Conservation (phyloP, 2,329 filamentous ascomycete genomes). For the Penicillium concentricum region DNA sequence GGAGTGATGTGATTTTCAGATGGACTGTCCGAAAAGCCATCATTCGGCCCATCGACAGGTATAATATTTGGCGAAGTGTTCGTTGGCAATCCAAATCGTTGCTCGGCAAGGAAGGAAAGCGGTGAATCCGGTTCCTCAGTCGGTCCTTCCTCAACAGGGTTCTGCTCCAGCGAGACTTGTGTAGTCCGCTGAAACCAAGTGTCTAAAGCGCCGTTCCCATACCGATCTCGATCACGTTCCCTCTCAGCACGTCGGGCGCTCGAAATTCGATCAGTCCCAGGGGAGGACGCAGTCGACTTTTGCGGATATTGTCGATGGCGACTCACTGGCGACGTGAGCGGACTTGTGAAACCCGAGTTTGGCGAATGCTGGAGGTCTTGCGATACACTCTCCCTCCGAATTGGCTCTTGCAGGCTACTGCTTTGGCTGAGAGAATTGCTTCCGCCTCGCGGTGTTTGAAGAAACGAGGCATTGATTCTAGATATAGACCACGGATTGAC, state of each 20-base stretch:
- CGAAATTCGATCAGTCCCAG: not conserved
- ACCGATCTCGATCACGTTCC: slow-evolving; percentile 18
- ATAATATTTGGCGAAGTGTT: too few relatives aligned
- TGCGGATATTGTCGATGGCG: not conserved
- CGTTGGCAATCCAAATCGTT: slow-evolving; percentile 9
- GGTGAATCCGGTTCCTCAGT: slow-evolving; percentile 4
- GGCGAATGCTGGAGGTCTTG: not conserved
- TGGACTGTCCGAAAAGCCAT: not conserved
- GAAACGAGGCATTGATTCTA: slow-evolving; percentile 14
- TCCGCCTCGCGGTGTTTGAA: slow-evolving; percentile 9
- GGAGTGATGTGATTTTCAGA: not conserved
- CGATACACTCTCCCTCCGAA: not conserved
- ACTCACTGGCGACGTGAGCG: slow-evolving; percentile 8
- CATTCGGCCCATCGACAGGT: not conserved
- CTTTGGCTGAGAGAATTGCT: not conserved
- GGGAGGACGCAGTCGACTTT: not conserved
- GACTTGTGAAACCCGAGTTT: not conserved
- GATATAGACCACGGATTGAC: slow-evolving; percentile 19
- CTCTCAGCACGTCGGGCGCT: slow-evolving; percentile 9
- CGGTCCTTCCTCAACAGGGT: not conserved
- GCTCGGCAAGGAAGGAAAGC: slow-evolving; percentile 17
- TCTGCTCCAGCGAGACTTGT: slow-evolving; percentile 9
- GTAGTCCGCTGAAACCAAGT: slow-evolving; percentile 22
- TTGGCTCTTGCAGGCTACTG: not conserved
- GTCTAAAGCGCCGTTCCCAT: slow-evolving; percentile 25